These are phyloP conservation scores for Clavariopsis aquatica DNA, from an alignment of 495 filamentous ascomycete genomes.

Conservation along the genomic window DNA sequence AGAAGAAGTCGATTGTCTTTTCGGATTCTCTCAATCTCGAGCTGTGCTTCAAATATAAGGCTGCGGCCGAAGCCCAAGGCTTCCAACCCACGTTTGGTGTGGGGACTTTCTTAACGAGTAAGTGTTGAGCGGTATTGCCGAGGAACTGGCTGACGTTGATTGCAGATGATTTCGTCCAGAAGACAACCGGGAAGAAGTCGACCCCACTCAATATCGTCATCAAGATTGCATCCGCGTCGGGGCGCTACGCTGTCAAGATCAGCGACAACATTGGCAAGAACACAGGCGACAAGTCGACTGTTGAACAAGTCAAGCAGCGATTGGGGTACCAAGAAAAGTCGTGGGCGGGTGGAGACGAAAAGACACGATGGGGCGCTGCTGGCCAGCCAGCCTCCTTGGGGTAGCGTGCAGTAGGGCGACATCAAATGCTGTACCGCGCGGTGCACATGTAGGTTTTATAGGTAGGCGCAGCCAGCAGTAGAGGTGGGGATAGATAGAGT, in stretches of 20 bases:
- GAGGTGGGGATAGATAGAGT: not conserved
- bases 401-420: not conserved
- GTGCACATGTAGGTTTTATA: not conserved
- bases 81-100: conserved; percentile 88
- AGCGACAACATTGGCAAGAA: conserved; percentile 98
- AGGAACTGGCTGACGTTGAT: conserved; percentile 6
- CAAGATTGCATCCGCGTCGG: conserved; percentile 82
- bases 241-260: conserved; percentile 87
- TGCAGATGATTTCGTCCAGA: conserved; percentile 74
- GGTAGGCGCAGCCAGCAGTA: conserved; percentile 1
- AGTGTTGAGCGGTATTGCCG: conserved; percentile 32
- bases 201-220: conserved; percentile 97
- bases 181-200: conserved; percentile 73
- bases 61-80: conserved; percentile 72
- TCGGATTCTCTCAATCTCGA: conserved; percentile 94
- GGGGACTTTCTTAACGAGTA: conserved; percentile 90
- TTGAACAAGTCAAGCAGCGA: conserved; percentile 78
- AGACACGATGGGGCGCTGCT: conserved; percentile 68
- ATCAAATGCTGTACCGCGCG: not conserved
- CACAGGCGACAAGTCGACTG: conserved; percentile 77
- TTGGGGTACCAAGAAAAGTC: conserved; percentile 82
- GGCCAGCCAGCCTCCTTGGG: conserved; percentile 7
- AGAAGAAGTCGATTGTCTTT: conserved; percentile 92
- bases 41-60: conserved; percentile 84
- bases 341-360: conserved; percentile 85